A percentile compares a stretch with the other conserved stretches of the same genome.
phyloP scores from a whole-genome alignment of 1,284 basidiomycete species.

The Ustilago loliicola region DNA sequence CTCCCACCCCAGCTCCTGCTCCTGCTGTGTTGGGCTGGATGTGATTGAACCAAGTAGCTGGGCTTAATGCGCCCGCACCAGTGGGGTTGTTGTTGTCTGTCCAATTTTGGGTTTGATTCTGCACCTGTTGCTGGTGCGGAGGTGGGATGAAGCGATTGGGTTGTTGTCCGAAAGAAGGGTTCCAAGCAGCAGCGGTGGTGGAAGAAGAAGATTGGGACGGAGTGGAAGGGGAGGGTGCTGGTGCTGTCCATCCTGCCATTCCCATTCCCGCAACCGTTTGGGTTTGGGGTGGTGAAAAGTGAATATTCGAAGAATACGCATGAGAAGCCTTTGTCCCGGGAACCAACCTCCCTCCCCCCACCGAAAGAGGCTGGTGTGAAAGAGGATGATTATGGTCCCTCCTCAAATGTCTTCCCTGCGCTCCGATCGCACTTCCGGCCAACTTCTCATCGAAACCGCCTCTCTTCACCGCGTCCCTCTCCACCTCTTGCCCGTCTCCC shows the following conservation, averaged over 20 bases:
- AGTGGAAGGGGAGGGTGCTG: conserved; percentile 1
- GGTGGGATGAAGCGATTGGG: neutral
- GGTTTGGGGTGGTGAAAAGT: conserved; percentile 16
- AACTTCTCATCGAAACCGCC: neutral
- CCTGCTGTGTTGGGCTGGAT: neutral
- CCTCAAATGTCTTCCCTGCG: conserved; percentile 10
- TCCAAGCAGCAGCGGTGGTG: neutral
- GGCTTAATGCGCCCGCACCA: conserved; percentile 2
- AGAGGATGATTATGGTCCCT: conserved; percentile 18
- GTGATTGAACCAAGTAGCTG: conserved; percentile 25
- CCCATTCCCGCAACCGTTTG: too few relatives aligned
- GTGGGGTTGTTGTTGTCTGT: neutral
- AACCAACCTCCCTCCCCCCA: conserved; percentile 5
- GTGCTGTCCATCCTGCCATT: neutral
- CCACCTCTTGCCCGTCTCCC: neutral
- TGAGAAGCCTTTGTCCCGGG: conserved; percentile 30
- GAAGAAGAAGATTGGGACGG: neutral
- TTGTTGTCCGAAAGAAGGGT: neutral
- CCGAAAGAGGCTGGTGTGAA: neutral
- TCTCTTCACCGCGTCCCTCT: conserved; percentile 1
- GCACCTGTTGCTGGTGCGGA: neutral
- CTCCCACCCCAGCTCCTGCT: neutral
- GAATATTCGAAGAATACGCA: conserved; percentile 22
- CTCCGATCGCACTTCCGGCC: neutral
- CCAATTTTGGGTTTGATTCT: neutral